A percentile compares a stretch with the other conserved stretches of the same genome.
Conservation (phyloP, 768 basidiomycete species). For the Myochromella boudieri region DNA sequence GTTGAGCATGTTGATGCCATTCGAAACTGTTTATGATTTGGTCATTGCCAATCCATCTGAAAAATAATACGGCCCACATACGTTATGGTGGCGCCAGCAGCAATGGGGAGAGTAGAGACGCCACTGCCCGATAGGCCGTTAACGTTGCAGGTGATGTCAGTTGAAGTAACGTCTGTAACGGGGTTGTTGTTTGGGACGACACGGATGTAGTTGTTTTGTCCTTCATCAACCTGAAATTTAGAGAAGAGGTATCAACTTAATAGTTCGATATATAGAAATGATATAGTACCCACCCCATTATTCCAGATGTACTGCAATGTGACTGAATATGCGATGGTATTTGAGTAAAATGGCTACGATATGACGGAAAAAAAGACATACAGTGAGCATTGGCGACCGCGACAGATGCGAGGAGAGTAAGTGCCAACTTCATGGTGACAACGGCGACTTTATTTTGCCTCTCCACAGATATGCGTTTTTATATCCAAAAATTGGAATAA, state of each 20-base stretch:
- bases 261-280: not conserved
- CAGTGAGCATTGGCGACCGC: constrained; percentile 36
- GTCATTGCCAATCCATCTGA: not conserved
- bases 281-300: constrained; percentile 35
- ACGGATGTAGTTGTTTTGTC: constrained; percentile 44
- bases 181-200: constrained; percentile 54
- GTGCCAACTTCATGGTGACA: constrained; percentile 31
- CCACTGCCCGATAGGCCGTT: constrained; percentile 41
- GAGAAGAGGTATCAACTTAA: not conserved
- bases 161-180: constrained; percentile 54
- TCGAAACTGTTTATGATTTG: constrained; percentile 39
- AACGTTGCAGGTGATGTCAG: constrained; percentile 53
- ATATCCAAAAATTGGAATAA: constrained; percentile 1
- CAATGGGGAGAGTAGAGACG: constrained; percentile 38
- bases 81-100: constrained; percentile 45
- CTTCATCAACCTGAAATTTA: constrained; percentile 41
- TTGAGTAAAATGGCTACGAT: not conserved
- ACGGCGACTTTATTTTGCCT: not conserved
- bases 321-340: constrained; percentile 26
- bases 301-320: constrained; percentile 54
- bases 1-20: constrained; percentile 55
- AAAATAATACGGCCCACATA: constrained; percentile 14
- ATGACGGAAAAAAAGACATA: constrained; percentile 3
- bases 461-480: not conserved
- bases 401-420: constrained; percentile 27